Evolutionary conservation across 2,329 filamentous ascomycete genomes (phyloP), one percentile per base, ranked within the genome.

Genomic region (Emericellopsis atlantica): DNA sequence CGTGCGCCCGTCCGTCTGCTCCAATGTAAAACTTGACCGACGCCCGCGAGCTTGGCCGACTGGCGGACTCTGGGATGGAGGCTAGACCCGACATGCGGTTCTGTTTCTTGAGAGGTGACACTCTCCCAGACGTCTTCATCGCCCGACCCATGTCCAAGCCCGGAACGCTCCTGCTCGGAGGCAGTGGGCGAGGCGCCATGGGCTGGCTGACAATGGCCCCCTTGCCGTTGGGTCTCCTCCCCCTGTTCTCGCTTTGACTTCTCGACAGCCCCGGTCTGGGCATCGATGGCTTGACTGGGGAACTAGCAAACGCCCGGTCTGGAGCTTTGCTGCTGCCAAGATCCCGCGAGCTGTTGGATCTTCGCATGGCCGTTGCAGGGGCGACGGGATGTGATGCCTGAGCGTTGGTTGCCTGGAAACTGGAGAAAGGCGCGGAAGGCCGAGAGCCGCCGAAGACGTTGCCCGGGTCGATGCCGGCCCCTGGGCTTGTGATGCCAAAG

Each of bases 11-110:
- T 18, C 77, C 77, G 40, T 70, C 69, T n/a, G 72, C 65, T 49
- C 80, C 76, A 45, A 81, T 79, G 14, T 68, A 76, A 45, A 81
- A 77, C 48, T 72, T 76, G 6, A 81, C 74, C 34, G 76, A 70
- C 1, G 74, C 70, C 33, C 72, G 65, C 32, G 67, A 65, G 39
- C 64, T 60, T 1, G 67, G 58, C 2, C 61, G 58, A 2, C 61
- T 53, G 16, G 54, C 46, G 10, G 64, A 56, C 51, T 81, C 77
- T 0, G 75, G 74, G 24, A 81, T 80, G 1, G 76, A 76, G 1
- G 65, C 67, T 11, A 77, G 56, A 41, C 68, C 69, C 3, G 70
- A 65, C 6, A 75, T 53, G 11, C 70, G 66, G 36, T 66, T 62
- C 43, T 72, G 66, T 32, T 48, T 54, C 48, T 75, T 77, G n/a